Percentiles rank a stretch among this genome's conserved stretches.
phyloP scores from a whole-genome alignment of 2,329 filamentous ascomycete genomes.

The Orbilia javanica region DNA sequence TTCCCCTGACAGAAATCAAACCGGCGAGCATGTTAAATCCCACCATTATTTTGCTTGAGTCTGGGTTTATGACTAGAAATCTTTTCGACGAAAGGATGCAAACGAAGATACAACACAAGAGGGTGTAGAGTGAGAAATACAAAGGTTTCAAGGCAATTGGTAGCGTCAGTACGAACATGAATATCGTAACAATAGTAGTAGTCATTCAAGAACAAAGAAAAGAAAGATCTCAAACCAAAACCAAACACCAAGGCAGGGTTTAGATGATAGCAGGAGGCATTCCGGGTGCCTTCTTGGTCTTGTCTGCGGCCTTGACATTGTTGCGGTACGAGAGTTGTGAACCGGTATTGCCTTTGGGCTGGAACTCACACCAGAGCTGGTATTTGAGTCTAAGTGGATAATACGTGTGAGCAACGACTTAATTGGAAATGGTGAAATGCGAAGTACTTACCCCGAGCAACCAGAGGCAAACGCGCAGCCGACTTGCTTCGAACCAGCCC shows the following conservation, averaged over 20 bases:
- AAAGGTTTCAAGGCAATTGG: not conserved
- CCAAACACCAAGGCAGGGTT: not conserved
- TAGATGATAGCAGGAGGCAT: conserved; percentile 9
- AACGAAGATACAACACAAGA: not conserved
- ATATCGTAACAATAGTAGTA: not conserved
- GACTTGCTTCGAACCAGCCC: conserved; percentile 18
- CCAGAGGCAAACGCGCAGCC: conserved; percentile 30
- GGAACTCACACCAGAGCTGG: conserved; percentile 45
- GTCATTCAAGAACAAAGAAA: not conserved
- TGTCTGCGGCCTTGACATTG: conserved; percentile 26
- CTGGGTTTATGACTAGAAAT: not conserved
- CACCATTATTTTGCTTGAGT: not conserved
- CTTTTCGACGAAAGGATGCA: not conserved
- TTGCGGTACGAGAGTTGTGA: conserved; percentile 8
- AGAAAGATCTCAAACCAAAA: not conserved
- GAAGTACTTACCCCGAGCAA: conserved; percentile 27
- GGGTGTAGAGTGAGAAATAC: not conserved
- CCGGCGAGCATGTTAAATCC: not conserved
- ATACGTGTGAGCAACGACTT: not conserved
- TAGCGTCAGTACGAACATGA: not conserved
- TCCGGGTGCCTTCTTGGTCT: not conserved
- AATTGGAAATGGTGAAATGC: not conserved
- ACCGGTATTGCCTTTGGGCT: conserved; percentile 24
- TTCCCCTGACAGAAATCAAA: not conserved
- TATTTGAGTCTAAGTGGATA: not conserved